A percentile compares a stretch with the other conserved stretches of the same genome.
phyloP scores from a whole-genome alignment of 768 basidiomycete species.

The Serpula lacrymans region DNA sequence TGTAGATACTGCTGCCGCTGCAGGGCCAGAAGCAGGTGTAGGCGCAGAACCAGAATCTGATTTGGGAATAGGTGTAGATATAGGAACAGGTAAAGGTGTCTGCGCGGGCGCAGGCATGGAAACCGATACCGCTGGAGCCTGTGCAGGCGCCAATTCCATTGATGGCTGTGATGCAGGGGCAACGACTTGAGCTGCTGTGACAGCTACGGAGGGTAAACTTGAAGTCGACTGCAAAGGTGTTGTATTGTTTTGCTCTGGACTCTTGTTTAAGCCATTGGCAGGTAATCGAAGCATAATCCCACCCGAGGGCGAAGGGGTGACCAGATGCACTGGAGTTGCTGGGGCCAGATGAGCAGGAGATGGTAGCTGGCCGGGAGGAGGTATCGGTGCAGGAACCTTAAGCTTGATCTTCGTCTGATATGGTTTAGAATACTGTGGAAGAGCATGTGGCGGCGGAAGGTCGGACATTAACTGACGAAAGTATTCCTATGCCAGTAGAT shows the following conservation, averaged over 20 bases:
- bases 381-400: conserved; percentile 49
- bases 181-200: conserved; percentile 15
- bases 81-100: conserved; percentile 11
- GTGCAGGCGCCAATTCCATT: conserved; percentile 6
- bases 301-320: conserved; percentile 9
- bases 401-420: conserved; percentile 68
- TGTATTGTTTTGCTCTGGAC: conserved; percentile 16
- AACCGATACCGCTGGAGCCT: conserved; percentile 10
- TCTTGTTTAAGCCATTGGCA: conserved; percentile 16
- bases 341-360: conserved; percentile 4
- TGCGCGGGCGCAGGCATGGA: conserved; percentile 11
- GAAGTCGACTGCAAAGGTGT: conserved; percentile 18
- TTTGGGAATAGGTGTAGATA: conserved; percentile 11
- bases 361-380: conserved; percentile 5
- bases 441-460: conserved; percentile 61
- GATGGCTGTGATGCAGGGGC: conserved; percentile 14
- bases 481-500: conserved; percentile 54
- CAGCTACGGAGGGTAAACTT: conserved; percentile 7
- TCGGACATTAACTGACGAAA: conserved; percentile 78
- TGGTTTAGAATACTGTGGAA: conserved; percentile 59
- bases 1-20: conserved; percentile 12
- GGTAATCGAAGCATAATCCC: conserved; percentile 22
- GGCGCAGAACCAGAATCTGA: conserved; percentile 6
- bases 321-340: conserved; percentile 15
- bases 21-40: conserved; percentile 14